A percentile compares a stretch with the other conserved stretches of the same genome.
Evolutionary conservation across 768 basidiomycete genomes (phyloP).

Genomic region (Tylopilus rubrobrunneus): DNA sequence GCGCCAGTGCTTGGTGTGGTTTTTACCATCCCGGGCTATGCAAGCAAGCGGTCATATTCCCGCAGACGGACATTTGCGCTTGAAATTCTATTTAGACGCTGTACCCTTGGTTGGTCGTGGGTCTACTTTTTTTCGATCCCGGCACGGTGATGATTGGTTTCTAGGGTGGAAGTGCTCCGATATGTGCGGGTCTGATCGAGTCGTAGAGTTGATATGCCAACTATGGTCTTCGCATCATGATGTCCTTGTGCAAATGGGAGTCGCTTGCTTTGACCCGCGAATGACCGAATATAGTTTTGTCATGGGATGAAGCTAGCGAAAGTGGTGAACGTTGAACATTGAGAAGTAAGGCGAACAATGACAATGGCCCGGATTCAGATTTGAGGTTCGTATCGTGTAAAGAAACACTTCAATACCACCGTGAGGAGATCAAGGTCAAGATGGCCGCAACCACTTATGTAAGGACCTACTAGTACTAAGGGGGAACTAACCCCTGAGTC

Average conservation of each 20-base stretch:
- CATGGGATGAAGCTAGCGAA: background rate
- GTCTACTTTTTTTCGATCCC: slow-evolving; percentile 2
- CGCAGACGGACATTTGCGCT: background rate
- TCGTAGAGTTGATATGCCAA: background rate
- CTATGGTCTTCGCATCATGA: background rate
- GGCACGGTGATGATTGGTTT: slow-evolving; percentile 1
- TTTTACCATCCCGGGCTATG: background rate
- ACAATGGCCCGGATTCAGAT: too few species aligned
- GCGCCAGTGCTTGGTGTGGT: background rate
- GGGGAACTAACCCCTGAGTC: too few species aligned
- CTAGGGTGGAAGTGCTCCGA: slow-evolving; percentile 1
- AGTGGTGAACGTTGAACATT: too few species aligned
- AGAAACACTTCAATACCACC: too few species aligned
- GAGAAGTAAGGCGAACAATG: background rate
- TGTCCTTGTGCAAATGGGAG: background rate
- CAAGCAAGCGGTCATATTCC: background rate
- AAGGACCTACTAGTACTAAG: background rate
- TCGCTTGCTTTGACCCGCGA: background rate
- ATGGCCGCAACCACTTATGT: background rate
- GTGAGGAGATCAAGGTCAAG: too few species aligned
- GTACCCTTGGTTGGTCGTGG: background rate
- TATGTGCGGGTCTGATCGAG: slow-evolving; percentile 1
- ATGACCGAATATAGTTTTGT: background rate
- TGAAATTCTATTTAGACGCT: background rate
- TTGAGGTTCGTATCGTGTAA: too few species aligned